Conservation (phyloP, 768 basidiomycete genomes). For the Infundibulicybe gibba region DNA sequence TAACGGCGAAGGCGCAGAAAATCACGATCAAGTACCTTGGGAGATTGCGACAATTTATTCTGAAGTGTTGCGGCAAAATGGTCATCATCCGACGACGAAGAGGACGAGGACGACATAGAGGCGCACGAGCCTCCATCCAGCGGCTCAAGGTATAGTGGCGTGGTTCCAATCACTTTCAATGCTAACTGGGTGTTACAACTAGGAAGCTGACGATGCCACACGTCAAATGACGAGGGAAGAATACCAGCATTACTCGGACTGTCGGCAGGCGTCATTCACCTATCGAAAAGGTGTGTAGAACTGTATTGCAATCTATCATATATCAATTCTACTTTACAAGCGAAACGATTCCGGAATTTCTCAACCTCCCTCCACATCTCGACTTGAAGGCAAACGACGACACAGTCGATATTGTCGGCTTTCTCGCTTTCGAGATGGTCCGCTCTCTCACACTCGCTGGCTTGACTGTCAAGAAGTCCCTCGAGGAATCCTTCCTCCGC, state of each 20-base stretch:
- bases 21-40: constrained; percentile 96
- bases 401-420: constrained; percentile 94
- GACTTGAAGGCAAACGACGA: constrained; percentile 92
- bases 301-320: not conserved
- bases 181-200: not conserved
- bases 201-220: constrained; percentile 96
- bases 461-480: constrained; percentile 74
- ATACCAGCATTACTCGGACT: constrained; percentile 96
- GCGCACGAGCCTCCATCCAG: constrained; percentile 93
- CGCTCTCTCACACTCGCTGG: constrained; percentile 89
- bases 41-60: constrained; percentile 90
- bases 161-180: not conserved
- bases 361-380: constrained; percentile 82
- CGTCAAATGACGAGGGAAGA: constrained; percentile 96
- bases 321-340: constrained; percentile 31
- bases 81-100: constrained; percentile 92
- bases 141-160: constrained; percentile 59
- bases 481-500: constrained; percentile 67
- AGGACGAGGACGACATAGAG: constrained; percentile 94
- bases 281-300: constrained; percentile 83
- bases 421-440: constrained; percentile 97
- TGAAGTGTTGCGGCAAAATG: constrained; percentile 72
- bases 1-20: constrained; percentile 83
- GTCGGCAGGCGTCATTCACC: constrained; percentile 94
- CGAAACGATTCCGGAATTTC: constrained; percentile 94